phyloP scores from a whole-genome alignment of 2,329 filamentous ascomycete species.

The Pseudomassariella vexata region DNA sequence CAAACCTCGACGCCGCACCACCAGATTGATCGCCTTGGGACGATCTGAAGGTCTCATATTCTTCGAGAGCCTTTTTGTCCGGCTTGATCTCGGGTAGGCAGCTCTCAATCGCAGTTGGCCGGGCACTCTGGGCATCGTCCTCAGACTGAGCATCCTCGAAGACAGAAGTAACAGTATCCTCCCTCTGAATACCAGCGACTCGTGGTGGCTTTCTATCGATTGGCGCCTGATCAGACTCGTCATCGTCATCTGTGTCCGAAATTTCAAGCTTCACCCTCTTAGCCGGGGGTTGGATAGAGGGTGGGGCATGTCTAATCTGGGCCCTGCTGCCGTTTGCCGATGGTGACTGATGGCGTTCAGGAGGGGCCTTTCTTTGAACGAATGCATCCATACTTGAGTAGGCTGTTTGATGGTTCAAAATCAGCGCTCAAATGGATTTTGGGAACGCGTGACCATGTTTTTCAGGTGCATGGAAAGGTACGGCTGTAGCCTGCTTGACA shows the following conservation, averaged over 20 bases:
- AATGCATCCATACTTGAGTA: constrained; percentile 28
- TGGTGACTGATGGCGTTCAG: not conserved
- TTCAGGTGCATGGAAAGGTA: not conserved
- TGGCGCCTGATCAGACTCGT: constrained; percentile 15
- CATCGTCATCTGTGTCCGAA: constrained; percentile 27
- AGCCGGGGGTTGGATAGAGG: constrained; percentile 20
- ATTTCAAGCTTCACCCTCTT: constrained; percentile 29
- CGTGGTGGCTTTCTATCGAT: too few relatives aligned
- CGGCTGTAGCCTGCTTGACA: too few relatives aligned
- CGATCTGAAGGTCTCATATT: constrained; percentile 67
- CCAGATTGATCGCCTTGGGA: constrained; percentile 43
- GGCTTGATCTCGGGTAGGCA: constrained; percentile 63
- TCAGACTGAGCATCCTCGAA: constrained; percentile 26
- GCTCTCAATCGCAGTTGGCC: constrained; percentile 62
- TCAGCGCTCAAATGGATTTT: too few relatives aligned
- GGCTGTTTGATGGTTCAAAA: too few relatives aligned
- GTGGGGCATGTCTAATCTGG: not conserved
- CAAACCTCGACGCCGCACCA: constrained; percentile 45
- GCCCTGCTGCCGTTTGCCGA: not conserved
- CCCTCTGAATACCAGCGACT: constrained; percentile 12
- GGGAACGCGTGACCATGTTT: constrained; percentile 9
- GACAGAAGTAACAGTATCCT: constrained; percentile 20
- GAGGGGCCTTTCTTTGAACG: constrained; percentile 12
- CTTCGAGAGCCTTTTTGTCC: constrained; percentile 67
- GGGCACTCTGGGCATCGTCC: constrained; percentile 20